Conservation (phyloP, 495 filamentous ascomycete genomes). For the Terfezia claveryi region DNA sequence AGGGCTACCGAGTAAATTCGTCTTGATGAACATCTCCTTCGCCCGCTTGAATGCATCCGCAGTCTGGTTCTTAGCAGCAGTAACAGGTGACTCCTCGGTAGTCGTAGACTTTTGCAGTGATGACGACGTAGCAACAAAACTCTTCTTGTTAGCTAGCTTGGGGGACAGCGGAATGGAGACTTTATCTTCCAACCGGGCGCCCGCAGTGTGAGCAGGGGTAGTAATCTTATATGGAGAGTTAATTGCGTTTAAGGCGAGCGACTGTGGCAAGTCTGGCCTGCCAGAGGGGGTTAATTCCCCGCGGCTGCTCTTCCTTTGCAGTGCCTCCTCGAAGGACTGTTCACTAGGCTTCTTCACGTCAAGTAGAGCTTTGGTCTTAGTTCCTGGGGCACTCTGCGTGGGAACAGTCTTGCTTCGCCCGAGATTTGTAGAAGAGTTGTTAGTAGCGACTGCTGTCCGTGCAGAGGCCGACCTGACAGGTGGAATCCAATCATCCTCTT, state of each 20-base stretch:
- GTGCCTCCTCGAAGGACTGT: not conserved
- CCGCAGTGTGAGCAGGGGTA: not conserved
- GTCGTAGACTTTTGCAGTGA: not conserved
- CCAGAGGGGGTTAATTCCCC: not conserved
- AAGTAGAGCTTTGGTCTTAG: not conserved
- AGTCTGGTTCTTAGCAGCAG: slow-evolving; percentile 17
- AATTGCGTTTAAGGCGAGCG: not conserved
- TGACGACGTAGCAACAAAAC: not conserved
- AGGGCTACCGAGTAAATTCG: slow-evolving; percentile 3
- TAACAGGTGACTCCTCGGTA: not conserved
- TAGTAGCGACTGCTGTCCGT: not conserved
- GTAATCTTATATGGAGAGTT: not conserved
- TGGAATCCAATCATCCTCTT: not conserved
- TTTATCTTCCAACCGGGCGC: not conserved
- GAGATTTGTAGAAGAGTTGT: not conserved
- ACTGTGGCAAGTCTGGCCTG: not conserved
- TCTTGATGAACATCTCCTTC: slow-evolving; percentile 32
- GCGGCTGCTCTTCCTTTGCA: not conserved
- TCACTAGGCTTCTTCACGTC: not conserved
- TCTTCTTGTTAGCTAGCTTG: not conserved
- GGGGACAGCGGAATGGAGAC: not conserved
- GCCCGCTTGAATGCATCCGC: slow-evolving; percentile 14
- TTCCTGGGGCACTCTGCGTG: not conserved
- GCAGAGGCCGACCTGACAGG: not conserved
- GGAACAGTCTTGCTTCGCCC: not conserved